These are phyloP conservation scores for Lanmaoa rubissima DNA, from an alignment of 768 basidiomycete genomes.

Conservation along the genomic window DNA sequence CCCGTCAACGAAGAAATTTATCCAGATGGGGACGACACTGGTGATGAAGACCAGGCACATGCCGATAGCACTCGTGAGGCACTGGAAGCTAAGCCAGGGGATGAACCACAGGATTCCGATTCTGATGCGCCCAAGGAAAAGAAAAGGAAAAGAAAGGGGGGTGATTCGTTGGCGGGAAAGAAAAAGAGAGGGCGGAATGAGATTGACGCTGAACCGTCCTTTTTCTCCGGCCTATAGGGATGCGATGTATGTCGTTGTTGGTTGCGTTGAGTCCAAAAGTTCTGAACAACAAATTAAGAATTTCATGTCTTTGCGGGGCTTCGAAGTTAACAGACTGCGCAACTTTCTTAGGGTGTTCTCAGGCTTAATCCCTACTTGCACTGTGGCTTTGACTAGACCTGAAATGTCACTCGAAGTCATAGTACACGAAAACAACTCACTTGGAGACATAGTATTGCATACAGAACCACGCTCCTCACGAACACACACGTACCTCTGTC, in stretches of 20 bases:
- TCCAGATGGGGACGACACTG: conserved; percentile 13
- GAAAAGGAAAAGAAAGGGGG: conserved; percentile 59
- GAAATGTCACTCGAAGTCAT: not conserved
- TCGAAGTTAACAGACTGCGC: not conserved
- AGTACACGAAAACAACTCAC: not conserved
- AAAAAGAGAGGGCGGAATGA: conserved; percentile 62
- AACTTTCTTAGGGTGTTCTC: not conserved
- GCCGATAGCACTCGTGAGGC: not conserved
- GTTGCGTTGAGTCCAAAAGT: not conserved
- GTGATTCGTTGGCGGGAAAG: conserved; percentile 45
- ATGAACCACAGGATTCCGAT: conserved; percentile 27
- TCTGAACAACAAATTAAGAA: not conserved
- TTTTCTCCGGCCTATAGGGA: conserved; percentile 62
- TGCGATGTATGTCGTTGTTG: not conserved
- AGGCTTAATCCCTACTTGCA: not conserved
- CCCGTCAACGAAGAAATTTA: conserved; percentile 22
- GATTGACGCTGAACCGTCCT: conserved; percentile 55
- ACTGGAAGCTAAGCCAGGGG: conserved; percentile 18
- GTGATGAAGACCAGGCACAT: conserved; percentile 11
- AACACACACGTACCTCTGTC: not conserved
- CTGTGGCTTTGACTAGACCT: not conserved
- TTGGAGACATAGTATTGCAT: not conserved
- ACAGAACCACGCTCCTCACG: not conserved
- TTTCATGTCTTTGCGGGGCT: no score
- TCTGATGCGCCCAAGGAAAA: conserved; percentile 35